Evolutionary conservation across 352 stramenopile species (phyloP), one percentile per base, ranked within the genome.

Genomic region (Pythium rishiriense): DNA sequence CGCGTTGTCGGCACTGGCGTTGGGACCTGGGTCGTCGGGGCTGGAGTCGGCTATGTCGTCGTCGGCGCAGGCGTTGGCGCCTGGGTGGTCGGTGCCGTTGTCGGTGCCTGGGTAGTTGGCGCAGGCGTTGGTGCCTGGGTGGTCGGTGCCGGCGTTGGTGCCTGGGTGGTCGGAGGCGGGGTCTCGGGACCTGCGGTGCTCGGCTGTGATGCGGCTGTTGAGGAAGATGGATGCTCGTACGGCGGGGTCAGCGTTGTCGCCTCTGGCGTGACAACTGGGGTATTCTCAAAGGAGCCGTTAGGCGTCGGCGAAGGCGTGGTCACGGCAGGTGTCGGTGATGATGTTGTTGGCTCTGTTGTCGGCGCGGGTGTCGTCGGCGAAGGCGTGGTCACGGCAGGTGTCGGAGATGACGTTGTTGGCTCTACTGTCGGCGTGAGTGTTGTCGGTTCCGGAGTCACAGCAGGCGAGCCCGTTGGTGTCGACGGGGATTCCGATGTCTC

Each of bases 401-500:
- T 48, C 14, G 51, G 43, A 7, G 48, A 11, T 39, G 48, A 11
- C 25, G 48, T 55, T 25, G 51, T 12, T 3, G 48, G 51, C 35
- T 24, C 7, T 21, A 48, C 52, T 37, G 21, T 17, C n/a, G 59
- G 59, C 5, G 59, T 60, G 39, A 47, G 39, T 28, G 59, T 66
- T 37, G 50, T 55, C 15, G 39, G 8, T 25, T 35, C 50, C 1
- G 50, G 41, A 2, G 51, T 57, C 24, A 35, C 39, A 8, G 8
- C 24, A 2, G 41, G 42, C 45, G 55, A 53, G 14, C 24, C 42
- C 25, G 28, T 6, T 10, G 55, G 25, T 17, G 48, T 12, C 7
- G 58, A 35, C 7, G 26, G 17, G 19, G 41, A 33, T 49, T 26
- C 37, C 25, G 37, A 10, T 15, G 43, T 41, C 37, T 51, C 33